These are phyloP conservation scores for Ricinus communis DNA, from an alignment of 345 rosid species.

Conservation along the genomic window DNA sequence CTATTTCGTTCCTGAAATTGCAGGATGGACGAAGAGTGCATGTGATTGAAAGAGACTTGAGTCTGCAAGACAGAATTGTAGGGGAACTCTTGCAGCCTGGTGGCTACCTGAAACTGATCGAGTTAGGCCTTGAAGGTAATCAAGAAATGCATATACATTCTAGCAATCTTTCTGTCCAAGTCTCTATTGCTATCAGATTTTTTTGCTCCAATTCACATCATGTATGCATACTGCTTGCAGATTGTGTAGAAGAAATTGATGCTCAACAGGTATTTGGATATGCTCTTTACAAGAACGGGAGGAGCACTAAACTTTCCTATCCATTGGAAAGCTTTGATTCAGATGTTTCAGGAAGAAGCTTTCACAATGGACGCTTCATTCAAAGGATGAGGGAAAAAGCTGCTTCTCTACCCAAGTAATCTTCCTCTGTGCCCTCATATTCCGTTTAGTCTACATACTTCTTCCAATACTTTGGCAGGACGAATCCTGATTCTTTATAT, in stretches of 20 bases:
- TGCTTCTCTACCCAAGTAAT: constrained; percentile 46
- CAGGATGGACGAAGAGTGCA: constrained; percentile 4
- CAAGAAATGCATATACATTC: not conserved
- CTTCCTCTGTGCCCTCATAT: not conserved
- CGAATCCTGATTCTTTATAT: no score
- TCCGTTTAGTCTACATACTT: no score
- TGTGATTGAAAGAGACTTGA: constrained; percentile 14
- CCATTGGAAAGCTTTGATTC: constrained; percentile 47
- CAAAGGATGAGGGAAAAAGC: constrained; percentile 57
- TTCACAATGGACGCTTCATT: constrained; percentile 60
- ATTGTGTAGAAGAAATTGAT: constrained; percentile 58
- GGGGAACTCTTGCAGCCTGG: constrained; percentile 42
- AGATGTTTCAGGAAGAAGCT: constrained; percentile 51
- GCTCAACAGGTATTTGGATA: constrained; percentile 52
- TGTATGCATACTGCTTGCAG: constrained; percentile 22
- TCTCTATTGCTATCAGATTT: no score
- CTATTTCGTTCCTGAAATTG: no score
- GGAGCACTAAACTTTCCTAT: constrained; percentile 35
- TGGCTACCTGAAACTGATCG: constrained; percentile 38
- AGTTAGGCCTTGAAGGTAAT: constrained; percentile 40
- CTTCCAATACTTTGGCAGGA: no score
- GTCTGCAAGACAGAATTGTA: constrained; percentile 9
- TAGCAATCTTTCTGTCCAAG: no score
- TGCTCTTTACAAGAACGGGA: constrained; percentile 53
- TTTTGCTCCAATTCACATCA: not conserved